phyloP scores from a whole-genome alignment of 352 stramenopile species.

The Globisporangium sylvaticum region DNA sequence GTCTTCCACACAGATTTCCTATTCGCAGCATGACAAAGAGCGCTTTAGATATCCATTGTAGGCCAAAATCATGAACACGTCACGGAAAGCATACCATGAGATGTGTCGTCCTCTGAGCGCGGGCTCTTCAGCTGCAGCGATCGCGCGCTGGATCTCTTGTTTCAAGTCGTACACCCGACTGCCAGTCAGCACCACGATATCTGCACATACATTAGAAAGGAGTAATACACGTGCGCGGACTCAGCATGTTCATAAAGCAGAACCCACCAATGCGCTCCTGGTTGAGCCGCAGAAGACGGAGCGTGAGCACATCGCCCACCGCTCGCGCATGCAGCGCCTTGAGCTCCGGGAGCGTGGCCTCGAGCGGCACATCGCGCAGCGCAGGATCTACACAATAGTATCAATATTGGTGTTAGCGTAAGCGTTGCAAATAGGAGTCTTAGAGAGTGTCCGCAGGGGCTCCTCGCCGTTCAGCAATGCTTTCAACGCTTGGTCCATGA shows the following conservation, averaged over 20 bases:
- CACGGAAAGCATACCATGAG: conserved; percentile 12
- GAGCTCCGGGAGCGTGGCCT: conserved; percentile 15
- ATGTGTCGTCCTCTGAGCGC: conserved; percentile 6
- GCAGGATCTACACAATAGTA: conserved; percentile 13
- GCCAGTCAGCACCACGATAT: conserved; percentile 8
- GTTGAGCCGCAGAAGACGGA: conserved; percentile 17
- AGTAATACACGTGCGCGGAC: no score
- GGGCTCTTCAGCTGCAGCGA: background rate
- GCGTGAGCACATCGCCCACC: conserved; percentile 15
- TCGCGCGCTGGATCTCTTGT: conserved; percentile 6
- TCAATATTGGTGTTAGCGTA: background rate
- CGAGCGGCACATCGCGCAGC: conserved; percentile 12
- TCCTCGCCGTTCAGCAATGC: conserved; percentile 13
- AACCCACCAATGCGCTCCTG: conserved; percentile 10
- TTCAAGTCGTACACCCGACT: conserved; percentile 14
- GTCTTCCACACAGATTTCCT: conserved; percentile 23
- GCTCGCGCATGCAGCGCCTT: conserved; percentile 12
- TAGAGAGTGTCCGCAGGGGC: background rate
- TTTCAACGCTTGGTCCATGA: conserved; percentile 15
- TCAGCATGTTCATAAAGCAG: background rate
- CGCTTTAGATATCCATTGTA: background rate
- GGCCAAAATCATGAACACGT: background rate
- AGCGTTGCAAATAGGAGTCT: background rate
- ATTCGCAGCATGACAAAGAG: background rate
- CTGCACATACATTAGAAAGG: background rate